Evolutionary conservation across 164 flowering plant genomes (phyloP).

Genomic region (Aristolochia contorta): DNA sequence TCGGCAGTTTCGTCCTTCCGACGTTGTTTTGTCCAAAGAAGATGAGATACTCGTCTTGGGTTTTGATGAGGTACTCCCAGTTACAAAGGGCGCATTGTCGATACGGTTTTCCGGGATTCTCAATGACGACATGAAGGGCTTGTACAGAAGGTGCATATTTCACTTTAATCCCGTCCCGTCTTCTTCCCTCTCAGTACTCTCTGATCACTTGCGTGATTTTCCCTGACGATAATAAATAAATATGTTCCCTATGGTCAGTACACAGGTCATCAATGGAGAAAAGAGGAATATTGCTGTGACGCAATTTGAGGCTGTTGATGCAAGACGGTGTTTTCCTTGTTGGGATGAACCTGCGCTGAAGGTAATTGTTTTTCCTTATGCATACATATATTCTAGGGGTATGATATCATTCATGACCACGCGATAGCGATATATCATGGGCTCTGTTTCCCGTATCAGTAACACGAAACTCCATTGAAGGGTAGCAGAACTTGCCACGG

Average conservation of each 20-base stretch:
- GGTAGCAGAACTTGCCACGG: no score
- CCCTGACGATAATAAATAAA: neutral
- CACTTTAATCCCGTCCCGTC: neutral
- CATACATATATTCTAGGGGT: neutral
- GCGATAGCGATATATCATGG: no score
- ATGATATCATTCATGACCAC: neutral
- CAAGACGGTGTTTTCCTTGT: slow-evolving; percentile 93
- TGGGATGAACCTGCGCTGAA: slow-evolving; percentile 99
- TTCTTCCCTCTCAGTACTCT: neutral
- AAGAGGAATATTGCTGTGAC: slow-evolving; percentile 97
- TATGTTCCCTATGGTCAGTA: slow-evolving; percentile 27
- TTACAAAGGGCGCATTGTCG: slow-evolving; percentile 27
- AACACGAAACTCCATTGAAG: no score
- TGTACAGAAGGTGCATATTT: slow-evolving; percentile 57
- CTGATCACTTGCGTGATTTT: neutral
- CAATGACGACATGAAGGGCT: slow-evolving; percentile 85
- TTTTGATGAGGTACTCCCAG: slow-evolving; percentile 27
- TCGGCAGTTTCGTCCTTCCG: slow-evolving; percentile 17
- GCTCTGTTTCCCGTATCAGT: no score
- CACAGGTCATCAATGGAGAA: slow-evolving; percentile 71
- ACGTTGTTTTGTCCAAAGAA: slow-evolving; percentile 26
- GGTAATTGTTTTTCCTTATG: slow-evolving; percentile 31
- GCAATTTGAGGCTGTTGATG: slow-evolving; percentile 94
- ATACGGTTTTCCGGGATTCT: slow-evolving; percentile 52
- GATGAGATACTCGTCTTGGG: slow-evolving; percentile 51